Evolutionary conservation across 2,329 filamentous ascomycete genomes (phyloP), one percentile per base, ranked within the genome.

Genomic region (Neoascochyta sp.): DNA sequence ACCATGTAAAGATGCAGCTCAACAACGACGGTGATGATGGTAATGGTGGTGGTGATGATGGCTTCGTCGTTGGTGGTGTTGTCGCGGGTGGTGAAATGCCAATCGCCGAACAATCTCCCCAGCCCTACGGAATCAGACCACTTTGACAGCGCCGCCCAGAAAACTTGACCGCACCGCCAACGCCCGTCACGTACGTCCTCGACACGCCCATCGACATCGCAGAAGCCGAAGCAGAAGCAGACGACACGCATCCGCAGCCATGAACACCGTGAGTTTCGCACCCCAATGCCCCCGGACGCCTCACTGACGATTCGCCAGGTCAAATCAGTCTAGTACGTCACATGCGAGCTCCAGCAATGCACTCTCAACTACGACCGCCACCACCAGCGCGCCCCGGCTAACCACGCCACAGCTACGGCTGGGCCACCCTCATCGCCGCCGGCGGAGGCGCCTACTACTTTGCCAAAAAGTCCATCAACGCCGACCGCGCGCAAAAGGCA

Each of bases 371-470:
- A 14, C 21, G 10, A 10, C 26, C 24, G 18, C 23, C 22, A 24
- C 19, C 10, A 15, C 24, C 23, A 23, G 18, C 22, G 19, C 26
- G 32, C 23, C 18, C 16, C 28, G 24, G 24, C 37, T 40, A 35
- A 48, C 45, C 46, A 18, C 23, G 6, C 13, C 1, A 35, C 37
- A 94, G 88, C 85, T 70, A 90, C 57, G 92, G 92, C 57, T 95
- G 87, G 92, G 89, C 86, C 50, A 76, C 87, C 27, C 76, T 96
- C 32, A 92, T 89, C 60, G 73, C 52, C 29, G 87, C 89, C 47
- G 92, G 90, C 57, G 92, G 80, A 45, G 86, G 83, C 43, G 88
- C 90, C 54, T 98, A 96, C 73, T 88, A 86, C 71, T 95, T 95
- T 62, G 92, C 92, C 44, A 98, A 98, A 74, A 76, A 79, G 58